These are phyloP conservation scores for Dalbergia cultrata DNA, from an alignment of 306 rosid species.

Conservation along the genomic window DNA sequence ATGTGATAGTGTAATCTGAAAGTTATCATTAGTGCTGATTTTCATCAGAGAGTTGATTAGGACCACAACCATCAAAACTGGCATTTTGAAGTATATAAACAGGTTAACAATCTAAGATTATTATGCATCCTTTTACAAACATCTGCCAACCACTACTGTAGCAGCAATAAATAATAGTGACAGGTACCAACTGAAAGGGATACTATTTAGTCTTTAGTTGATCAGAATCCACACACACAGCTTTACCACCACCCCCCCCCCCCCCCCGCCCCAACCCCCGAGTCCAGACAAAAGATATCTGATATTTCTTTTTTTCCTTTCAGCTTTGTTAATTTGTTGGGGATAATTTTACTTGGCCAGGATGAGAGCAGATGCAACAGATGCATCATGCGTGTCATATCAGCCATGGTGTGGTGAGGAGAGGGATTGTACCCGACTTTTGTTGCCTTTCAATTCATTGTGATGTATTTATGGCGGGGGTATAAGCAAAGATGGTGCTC, in stretches of 20 bases:
- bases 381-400: constrained; percentile 55
- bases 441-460: constrained; percentile 49
- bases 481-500: constrained; percentile 45
- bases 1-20: not conserved
- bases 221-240: constrained; percentile 40
- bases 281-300: not conserved
- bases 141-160: constrained; percentile 29
- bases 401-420: constrained; percentile 42
- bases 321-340: constrained; percentile 28
- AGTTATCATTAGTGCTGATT: constrained; percentile 5
- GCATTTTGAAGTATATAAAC: constrained; percentile 7
- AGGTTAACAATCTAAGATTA: not conserved
- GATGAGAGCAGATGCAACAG: constrained; percentile 44
- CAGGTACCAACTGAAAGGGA: constrained; percentile 38
- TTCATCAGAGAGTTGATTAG: not conserved
- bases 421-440: constrained; percentile 47
- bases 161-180: constrained; percentile 42
- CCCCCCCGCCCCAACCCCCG: not conserved
- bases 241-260: no score
- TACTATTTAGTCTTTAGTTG: constrained; percentile 1
- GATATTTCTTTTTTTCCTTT: constrained; percentile 32
- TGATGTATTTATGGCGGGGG: constrained; percentile 52
- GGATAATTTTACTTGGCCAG: constrained; percentile 32
- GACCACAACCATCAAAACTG: constrained; percentile 39
- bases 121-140: not conserved